phyloP scores from a whole-genome alignment of 2,329 filamentous ascomycete genomes.

The Calonectria leucothoes region DNA sequence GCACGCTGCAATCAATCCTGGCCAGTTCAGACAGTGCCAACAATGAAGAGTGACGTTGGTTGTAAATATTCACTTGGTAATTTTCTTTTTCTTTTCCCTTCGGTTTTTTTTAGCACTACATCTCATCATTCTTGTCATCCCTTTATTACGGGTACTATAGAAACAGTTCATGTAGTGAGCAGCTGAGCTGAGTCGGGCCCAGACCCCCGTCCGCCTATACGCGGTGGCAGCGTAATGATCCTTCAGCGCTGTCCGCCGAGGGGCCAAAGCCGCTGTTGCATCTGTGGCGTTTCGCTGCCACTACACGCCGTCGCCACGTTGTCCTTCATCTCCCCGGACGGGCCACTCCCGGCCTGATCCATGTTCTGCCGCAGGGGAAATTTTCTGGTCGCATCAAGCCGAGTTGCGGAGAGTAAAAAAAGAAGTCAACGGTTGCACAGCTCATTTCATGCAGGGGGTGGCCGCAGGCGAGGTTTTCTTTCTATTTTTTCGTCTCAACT shows the following conservation, averaged over 20 bases:
- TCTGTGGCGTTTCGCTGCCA: constrained; percentile 12
- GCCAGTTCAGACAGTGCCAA: not conserved
- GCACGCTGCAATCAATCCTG: not conserved
- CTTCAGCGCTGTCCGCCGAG: not conserved
- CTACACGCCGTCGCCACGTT: constrained; percentile 17
- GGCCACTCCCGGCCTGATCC: constrained; percentile 6
- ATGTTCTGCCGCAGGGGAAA: constrained; percentile 4
- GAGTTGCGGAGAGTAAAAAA: constrained; percentile 4
- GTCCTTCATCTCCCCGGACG: constrained; percentile 19
- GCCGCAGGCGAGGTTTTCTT: not conserved
- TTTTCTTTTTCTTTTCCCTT: not conserved
- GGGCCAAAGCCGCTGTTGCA: constrained; percentile 8
- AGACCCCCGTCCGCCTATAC: not conserved
- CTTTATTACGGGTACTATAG: not conserved
- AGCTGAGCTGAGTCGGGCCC: not conserved
- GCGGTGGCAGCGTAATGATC: not conserved
- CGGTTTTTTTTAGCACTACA: too few relatives aligned
- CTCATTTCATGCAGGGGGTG: constrained; percentile 27
- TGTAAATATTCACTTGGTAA: not conserved
- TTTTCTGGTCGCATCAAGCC: not conserved
- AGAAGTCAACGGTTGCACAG: constrained; percentile 14
- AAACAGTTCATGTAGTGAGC: not conserved
- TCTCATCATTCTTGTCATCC: not conserved
- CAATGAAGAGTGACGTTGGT: not conserved
- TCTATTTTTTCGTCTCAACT: constrained; percentile 8